phyloP scores from a whole-genome alignment of 106 monocot species.

The Agapanthus africanus region DNA sequence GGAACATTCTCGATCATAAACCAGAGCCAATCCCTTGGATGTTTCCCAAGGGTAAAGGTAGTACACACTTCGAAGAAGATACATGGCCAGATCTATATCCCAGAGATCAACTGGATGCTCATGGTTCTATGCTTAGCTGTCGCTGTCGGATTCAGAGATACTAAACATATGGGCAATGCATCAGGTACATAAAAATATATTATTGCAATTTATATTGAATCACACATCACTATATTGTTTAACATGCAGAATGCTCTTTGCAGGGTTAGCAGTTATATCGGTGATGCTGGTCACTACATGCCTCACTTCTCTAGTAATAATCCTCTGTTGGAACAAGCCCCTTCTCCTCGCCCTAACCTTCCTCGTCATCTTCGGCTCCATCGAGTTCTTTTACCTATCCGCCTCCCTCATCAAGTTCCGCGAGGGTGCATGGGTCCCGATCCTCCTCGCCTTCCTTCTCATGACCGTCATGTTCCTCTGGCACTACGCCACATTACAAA shows the following conservation, averaged over 20 bases:
- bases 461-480: constrained; percentile 59
- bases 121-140: constrained; percentile 62
- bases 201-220: neutral
- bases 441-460: constrained; percentile 50
- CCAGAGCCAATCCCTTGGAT: constrained; percentile 56
- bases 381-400: constrained; percentile 56
- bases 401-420: constrained; percentile 58
- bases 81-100: constrained; percentile 62
- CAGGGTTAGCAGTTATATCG: constrained; percentile 60
- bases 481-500: constrained; percentile 54
- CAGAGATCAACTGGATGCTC: constrained; percentile 62
- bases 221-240: neutral
- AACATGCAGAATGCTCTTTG: neutral
- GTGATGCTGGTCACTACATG: constrained; percentile 73
- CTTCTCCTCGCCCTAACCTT: constrained; percentile 52
- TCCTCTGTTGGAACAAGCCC: constrained; percentile 56
- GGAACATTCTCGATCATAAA: constrained; percentile 66
- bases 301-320: constrained; percentile 54
- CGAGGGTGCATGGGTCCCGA: constrained; percentile 66
- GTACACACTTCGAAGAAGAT: constrained; percentile 51
- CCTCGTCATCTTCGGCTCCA: constrained; percentile 54
- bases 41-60: constrained; percentile 60
- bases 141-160: constrained; percentile 54
- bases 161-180: constrained; percentile 61
- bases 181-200: constrained; percentile 23